Evolutionary conservation across 192 early-diverging fungal genomes (phyloP).

Genomic region (Mortierella hygrophila): DNA sequence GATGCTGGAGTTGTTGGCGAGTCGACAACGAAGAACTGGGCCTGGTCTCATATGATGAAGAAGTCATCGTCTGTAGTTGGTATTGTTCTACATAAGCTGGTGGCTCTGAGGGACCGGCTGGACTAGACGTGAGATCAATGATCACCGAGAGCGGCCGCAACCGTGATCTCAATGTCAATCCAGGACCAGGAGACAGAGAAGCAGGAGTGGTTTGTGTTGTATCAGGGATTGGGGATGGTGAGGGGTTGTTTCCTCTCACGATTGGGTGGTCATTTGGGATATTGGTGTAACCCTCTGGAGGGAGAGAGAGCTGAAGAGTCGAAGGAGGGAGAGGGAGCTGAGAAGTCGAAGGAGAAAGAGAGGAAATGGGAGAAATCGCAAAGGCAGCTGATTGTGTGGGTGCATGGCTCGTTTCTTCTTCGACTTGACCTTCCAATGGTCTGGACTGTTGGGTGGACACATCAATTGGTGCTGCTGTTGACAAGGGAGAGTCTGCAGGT

Average conservation of each 20-base stretch:
- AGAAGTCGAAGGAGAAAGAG: not conserved
- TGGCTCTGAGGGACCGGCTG: not conserved
- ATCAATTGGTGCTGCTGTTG: not conserved
- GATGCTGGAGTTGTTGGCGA: not conserved
- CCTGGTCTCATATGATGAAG: not conserved
- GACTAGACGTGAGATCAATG: slow-evolving; percentile 5
- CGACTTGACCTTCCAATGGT: not conserved
- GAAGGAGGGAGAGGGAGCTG: not conserved
- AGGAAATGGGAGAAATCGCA: not conserved
- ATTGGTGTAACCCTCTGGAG: not conserved
- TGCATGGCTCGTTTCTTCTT: not conserved
- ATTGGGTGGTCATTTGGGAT: not conserved
- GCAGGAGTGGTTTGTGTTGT: not conserved
- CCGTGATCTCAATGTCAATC: not conserved
- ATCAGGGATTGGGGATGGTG: not conserved
- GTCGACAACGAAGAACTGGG: not conserved
- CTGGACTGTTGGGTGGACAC: not conserved
- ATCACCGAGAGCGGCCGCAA: slow-evolving; percentile 13
- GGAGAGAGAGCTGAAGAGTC: not conserved
- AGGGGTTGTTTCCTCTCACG: not conserved
- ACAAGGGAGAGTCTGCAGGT: not conserved
- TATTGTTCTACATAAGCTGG: slow-evolving; percentile 19
- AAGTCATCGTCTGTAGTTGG: not conserved
- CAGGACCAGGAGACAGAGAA: slow-evolving; percentile 6
- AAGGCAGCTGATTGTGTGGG: not conserved